Percentiles rank a stretch among this genome's conserved stretches.
These are phyloP conservation scores for Xylariaceae sp. DNA, from an alignment of 2,329 filamentous ascomycete genomes.

Conservation along the genomic window DNA sequence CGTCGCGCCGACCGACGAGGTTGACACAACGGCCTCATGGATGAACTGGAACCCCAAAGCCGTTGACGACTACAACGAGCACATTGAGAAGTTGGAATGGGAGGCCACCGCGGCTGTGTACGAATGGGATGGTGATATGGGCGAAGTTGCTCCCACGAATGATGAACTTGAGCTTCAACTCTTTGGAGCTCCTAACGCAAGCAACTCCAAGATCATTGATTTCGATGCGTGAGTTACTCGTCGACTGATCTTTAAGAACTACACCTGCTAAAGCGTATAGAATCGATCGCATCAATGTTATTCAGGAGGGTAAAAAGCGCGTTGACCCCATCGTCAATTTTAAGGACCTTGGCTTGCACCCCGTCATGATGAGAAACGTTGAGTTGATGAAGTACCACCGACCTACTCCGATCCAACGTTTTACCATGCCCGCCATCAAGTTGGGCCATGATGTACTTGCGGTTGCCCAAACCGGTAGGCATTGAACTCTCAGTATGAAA, in stretches of 20 bases:
- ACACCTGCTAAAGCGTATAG: constrained; percentile 33
- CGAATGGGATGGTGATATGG: constrained; percentile 78
- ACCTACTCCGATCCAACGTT: constrained; percentile 85
- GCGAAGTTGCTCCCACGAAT: constrained; percentile 73
- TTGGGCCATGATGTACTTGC: constrained; percentile 77
- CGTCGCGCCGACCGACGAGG: constrained; percentile 2
- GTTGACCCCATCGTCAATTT: constrained; percentile 55
- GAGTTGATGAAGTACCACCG: constrained; percentile 61
- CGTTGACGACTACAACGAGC: not conserved
- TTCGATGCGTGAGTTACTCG: constrained; percentile 37
- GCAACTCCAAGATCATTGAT: constrained; percentile 46
- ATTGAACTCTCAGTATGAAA: not conserved
- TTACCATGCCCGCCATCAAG: constrained; percentile 73
- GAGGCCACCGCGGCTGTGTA: constrained; percentile 62
- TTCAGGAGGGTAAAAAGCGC: constrained; percentile 51
- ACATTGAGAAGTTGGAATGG: constrained; percentile 34
- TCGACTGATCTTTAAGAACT: not conserved
- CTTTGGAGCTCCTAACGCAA: constrained; percentile 54
- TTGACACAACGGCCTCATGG: too few relatives aligned
- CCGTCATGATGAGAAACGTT: constrained; percentile 74
- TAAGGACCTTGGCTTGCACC: constrained; percentile 75
- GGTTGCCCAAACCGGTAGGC: constrained; percentile 84
- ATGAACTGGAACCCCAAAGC: too few relatives aligned
- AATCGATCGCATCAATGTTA: constrained; percentile 49
- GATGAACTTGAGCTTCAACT: constrained; percentile 68